A percentile compares a stretch with the other conserved stretches of the same genome.
These are phyloP conservation scores for Cenococcum geophilum DNA, from an alignment of 495 filamentous ascomycete species.

Conservation along the genomic window DNA sequence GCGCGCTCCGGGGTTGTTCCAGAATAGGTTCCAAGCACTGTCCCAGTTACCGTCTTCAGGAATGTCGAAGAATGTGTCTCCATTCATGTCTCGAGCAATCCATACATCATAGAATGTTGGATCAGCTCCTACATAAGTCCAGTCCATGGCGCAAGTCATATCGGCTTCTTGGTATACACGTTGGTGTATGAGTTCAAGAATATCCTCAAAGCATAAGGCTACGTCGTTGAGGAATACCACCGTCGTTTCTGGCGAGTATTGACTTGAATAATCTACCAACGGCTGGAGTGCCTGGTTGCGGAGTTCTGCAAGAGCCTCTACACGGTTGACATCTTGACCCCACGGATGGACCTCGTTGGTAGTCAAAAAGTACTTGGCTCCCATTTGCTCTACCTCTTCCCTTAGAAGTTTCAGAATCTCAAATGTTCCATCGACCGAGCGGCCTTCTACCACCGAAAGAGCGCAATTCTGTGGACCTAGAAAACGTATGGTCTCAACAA, in stretches of 20 bases:
- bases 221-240: constrained; percentile 50
- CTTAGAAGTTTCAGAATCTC: constrained; percentile 42
- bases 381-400: constrained; percentile 35
- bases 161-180: constrained; percentile 41
- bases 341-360: constrained; percentile 40
- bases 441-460: constrained; percentile 47
- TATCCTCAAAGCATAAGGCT: constrained; percentile 46
- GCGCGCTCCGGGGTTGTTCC: constrained; percentile 36
- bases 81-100: constrained; percentile 45
- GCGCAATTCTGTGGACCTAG: constrained; percentile 46
- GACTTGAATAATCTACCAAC: constrained; percentile 27
- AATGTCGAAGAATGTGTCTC: constrained; percentile 49
- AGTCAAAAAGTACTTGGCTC: constrained; percentile 37
- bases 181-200: constrained; percentile 49
- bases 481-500: constrained; percentile 45
- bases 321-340: constrained; percentile 33
- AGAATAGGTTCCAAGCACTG: constrained; percentile 44
- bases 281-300: constrained; percentile 46
- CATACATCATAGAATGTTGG: constrained; percentile 50
- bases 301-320: constrained; percentile 41
- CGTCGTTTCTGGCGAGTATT: constrained; percentile 35
- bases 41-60: constrained; percentile 43
- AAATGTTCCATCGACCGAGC: constrained; percentile 47
- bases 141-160: constrained; percentile 53
- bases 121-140: constrained; percentile 40